phyloP scores from a whole-genome alignment of 78 protist species.

The Dictyostelium citrinum region DNA sequence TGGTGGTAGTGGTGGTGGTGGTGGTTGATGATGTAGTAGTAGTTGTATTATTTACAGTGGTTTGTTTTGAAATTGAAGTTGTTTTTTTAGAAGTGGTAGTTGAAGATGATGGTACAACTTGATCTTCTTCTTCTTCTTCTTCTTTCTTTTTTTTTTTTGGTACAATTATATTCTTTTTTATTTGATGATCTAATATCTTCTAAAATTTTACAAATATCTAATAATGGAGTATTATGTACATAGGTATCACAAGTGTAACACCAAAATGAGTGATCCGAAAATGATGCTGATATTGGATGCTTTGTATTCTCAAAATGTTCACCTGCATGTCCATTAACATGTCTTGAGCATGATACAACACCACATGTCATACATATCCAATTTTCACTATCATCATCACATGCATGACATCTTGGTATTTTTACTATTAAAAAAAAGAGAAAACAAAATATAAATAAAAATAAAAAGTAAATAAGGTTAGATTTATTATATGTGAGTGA shows the following conservation, averaged over 20 bases:
- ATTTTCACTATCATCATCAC: conserved; percentile 62
- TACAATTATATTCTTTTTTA: not conserved
- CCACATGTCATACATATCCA: conserved; percentile 72
- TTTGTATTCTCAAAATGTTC: conserved; percentile 25
- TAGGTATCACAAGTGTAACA: conserved; percentile 55
- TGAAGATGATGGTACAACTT: not conserved
- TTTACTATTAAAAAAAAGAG: not conserved
- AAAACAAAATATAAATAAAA: no score
- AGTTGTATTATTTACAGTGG: not conserved
- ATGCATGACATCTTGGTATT: not conserved
- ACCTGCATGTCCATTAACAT: conserved; percentile 42
- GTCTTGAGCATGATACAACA: conserved; percentile 43
- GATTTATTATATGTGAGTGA: no score
- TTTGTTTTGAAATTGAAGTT: not conserved
- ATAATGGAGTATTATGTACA: not conserved
- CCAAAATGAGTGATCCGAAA: conserved; percentile 59
- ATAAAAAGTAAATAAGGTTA: no score
- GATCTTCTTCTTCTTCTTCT: not conserved
- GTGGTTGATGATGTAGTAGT: not conserved
- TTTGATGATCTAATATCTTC: not conserved
- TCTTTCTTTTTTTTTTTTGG: not conserved
- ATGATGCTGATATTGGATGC: conserved; percentile 55
- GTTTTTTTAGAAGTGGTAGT: not conserved
- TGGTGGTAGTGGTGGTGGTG: not conserved
- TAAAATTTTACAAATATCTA: not conserved